Evolutionary conservation across 2,329 filamentous ascomycete species (phyloP).

Genomic region (Colletotrichum sp.): DNA sequence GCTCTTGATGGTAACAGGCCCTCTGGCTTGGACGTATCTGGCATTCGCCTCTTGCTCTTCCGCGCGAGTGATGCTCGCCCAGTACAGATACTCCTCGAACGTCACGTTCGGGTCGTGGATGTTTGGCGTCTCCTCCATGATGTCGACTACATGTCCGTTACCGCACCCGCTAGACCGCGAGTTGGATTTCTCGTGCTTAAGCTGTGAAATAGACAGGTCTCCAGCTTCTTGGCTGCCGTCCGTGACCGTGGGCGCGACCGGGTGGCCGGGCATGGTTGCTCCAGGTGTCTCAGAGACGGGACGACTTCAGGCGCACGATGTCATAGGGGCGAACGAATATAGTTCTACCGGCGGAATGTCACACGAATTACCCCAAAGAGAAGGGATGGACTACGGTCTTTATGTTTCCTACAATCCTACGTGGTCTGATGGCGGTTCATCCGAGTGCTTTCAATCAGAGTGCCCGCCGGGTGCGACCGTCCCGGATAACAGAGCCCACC

Average conservation of each 20-base stretch:
- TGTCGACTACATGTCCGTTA: neutral
- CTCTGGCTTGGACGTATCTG: constrained; percentile 6
- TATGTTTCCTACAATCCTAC: neutral
- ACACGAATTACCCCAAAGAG: neutral
- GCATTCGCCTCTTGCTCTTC: constrained; percentile 22
- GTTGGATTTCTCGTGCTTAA: neutral
- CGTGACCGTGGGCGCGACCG: neutral
- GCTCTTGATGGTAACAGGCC: constrained; percentile 17
- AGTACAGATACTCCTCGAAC: constrained; percentile 31
- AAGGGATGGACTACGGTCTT: neutral
- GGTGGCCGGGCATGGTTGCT: neutral
- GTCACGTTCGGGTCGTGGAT: constrained; percentile 26
- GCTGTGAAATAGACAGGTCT: neutral
- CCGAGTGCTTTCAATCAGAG: neutral
- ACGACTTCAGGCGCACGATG: neutral
- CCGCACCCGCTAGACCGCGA: neutral
- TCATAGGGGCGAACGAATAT: neutral
- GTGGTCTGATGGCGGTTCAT: neutral
- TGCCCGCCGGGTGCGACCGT: neutral
- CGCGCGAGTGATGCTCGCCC: constrained; percentile 26
- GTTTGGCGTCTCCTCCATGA: neutral
- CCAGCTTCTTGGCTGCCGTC: neutral
- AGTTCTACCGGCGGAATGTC: neutral
- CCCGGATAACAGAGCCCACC: neutral
- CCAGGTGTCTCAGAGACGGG: constrained; percentile 6